Base-by-base conservation (phyloP, 202 grass and related monocot genomes). In the Schoenoplectus tabernaemontani region DNA sequence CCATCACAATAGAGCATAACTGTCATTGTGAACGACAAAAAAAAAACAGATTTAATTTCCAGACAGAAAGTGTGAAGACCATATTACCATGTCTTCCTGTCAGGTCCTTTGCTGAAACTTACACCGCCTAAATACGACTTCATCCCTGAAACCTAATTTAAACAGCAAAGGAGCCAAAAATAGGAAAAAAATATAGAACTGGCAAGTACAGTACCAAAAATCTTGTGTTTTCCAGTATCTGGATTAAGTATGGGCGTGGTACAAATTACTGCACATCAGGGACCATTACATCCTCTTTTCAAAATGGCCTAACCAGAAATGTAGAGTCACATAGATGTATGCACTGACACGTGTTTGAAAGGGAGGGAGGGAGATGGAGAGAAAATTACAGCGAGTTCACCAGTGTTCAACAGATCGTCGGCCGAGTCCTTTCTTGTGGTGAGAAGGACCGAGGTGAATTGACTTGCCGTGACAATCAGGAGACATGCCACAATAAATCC, bases 401-500 rank as follows among this genome's bases (percentile, higher is more conserved):
- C 76, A 39, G 91, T 98, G 82, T 92, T 90, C 57, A 98, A 83
- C 38, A 98, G 57, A 82, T 90, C 84, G 74, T 94, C 83, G 51
- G 83, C 83, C 24, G 91, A 92, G 47, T 94, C 76, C 28, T 26
- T 85, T 0, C 91, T 82, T 30, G 88, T 90, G 80, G 84, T 89
- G 83, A 98, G 89, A 72, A 98, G 87, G 7, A 93, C 80, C 32
- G 88, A 80, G 1, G 87, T 86, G 87, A 98, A 98, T 84, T 98
- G 91, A 87, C 91, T 94, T 39, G 86, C 95, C 28, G 91, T 94
- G 67, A 70, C 82, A 72, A 90, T 85, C 73, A 92, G 83, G 56
- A 92, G 78, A 0, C 82, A 77, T 19, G 89, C 61, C 62, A 94
- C 80, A 73, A 94, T 92, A 90, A 97, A 97, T 54, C 66, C 68